Evolutionary conservation across 768 basidiomycete species (phyloP), one percentile per base, ranked within the genome.

Genomic region (Suillus subalutaceus): DNA sequence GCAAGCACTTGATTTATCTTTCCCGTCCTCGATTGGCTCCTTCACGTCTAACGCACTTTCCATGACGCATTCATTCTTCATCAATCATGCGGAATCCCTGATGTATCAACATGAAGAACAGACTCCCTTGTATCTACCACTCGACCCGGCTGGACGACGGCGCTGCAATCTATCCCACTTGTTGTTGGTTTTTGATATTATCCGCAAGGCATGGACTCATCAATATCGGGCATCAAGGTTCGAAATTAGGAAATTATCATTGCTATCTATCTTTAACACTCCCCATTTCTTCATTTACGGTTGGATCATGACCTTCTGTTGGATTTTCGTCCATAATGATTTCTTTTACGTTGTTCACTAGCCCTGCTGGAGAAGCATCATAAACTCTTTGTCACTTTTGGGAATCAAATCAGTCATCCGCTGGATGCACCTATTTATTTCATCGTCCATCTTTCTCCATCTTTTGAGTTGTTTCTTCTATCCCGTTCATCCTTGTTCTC

Each of bases 71-170:
- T 71, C 72, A 65, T 63, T 71, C 63, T 67, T 74, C 70, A 70
- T 69, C 63, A 75, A 74, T 63, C 26, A 43, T 32, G 59, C 26
- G 59, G 41, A 60, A 60, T 67, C 60, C 61, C 64, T 64, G 75
- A 71, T 78, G 75, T 77, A 77, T 71, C 77, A 69, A 70, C 69
- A 70, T 46, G 57, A 78, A 72, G 68, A 69, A 75, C 68, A 71
- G 59, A 60, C 40, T 60, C 41, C 41, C 67, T 70, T 77, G 76
- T 77, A 77, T 77, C 76, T 72, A 78, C 69, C 75, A 71, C 63
- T 67, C 69, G 65, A 70, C 66, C 66, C 59, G 64, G 69, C 70
- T 69, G 72, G 71, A 70, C 69, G 66, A 68, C 64, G 59, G 62
- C 64, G 65, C 67, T 68, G 65, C 69, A 68, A 77, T 71, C 70